A percentile compares a stretch with the other conserved stretches of the same genome.
These are phyloP conservation scores for Populus pruinosa DNA, from an alignment of 345 rosid genomes.

Conservation along the genomic window DNA sequence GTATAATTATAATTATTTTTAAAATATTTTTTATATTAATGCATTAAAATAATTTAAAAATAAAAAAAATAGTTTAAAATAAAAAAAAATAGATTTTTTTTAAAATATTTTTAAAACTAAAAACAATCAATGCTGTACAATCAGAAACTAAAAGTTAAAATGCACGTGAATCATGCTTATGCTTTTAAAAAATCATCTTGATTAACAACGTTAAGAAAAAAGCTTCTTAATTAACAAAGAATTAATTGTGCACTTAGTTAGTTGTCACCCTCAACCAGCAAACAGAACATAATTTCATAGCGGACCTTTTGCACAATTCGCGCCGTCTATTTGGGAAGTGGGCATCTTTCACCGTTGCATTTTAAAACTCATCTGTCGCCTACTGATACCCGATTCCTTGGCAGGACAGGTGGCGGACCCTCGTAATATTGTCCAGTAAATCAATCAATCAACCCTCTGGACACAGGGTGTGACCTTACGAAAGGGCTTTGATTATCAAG, in stretches of 20 bases:
- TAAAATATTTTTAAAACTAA: too few relatives aligned
- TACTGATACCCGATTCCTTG: neutral
- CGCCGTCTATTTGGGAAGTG: conserved; percentile 11
- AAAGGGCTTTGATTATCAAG: neutral
- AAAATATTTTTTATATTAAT: too few relatives aligned
- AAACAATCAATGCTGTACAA: too few relatives aligned
- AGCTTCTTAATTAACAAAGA: neutral
- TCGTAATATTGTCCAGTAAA: neutral
- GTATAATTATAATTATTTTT: too few relatives aligned
- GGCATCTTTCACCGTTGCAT: conserved; percentile 7
- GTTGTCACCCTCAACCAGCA: neutral
- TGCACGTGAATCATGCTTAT: neutral
- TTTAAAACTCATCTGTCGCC: neutral
- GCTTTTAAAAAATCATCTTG: too few relatives aligned
- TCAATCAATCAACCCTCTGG: too few relatives aligned
- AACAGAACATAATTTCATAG: neutral
- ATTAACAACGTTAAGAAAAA: too few relatives aligned
- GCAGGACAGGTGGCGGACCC: too few relatives aligned
- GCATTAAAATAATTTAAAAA: too few relatives aligned
- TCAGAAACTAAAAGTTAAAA: too few relatives aligned
- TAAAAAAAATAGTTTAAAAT: too few relatives aligned
- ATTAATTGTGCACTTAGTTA: neutral
- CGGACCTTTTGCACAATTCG: conserved; percentile 8
- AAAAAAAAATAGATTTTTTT: too few relatives aligned
- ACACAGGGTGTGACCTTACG: neutral